A percentile compares a stretch with the other conserved stretches of the same genome.
These are phyloP conservation scores for Lactuca sativa DNA, from an alignment of 129 eudicot species.

Conservation along the genomic window DNA sequence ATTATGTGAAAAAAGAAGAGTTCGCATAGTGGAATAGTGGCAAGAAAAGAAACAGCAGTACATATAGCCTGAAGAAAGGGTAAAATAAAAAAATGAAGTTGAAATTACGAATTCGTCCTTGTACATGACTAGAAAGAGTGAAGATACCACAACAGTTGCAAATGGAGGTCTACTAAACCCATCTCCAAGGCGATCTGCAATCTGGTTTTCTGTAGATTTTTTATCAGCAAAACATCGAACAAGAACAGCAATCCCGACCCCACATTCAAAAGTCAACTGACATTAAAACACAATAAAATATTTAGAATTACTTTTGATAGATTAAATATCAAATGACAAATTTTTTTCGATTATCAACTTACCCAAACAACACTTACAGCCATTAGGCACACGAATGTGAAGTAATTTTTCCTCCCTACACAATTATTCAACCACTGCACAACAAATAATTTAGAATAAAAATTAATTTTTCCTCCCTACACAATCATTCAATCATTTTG, in stretches of 20 bases:
- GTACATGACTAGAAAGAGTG: not conserved
- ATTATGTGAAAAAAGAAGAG: constrained; percentile 96
- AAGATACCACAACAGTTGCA: constrained; percentile 85
- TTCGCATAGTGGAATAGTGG: constrained; percentile 88
- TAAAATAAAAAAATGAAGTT: constrained; percentile 8
- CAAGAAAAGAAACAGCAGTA: constrained; percentile 80
- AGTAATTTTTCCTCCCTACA: constrained; percentile 85
- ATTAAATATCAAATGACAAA: not conserved
- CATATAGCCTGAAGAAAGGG: constrained; percentile 66
- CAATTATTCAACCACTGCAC: constrained; percentile 98
- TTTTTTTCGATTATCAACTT: constrained; percentile 27
- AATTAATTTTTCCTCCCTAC: constrained; percentile 86
- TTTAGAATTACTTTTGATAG: not conserved
- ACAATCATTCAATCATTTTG: constrained; percentile 72
- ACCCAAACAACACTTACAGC: constrained; percentile 88
- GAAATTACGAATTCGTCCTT: not conserved
- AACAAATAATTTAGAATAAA: not conserved
- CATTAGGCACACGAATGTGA: constrained; percentile 81
- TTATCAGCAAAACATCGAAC: constrained; percentile 85
- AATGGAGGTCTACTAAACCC: constrained; percentile 91
- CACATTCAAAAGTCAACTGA: constrained; percentile 82
- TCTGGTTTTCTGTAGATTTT: constrained; percentile 62
- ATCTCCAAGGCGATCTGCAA: constrained; percentile 84
- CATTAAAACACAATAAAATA: constrained; percentile 13
- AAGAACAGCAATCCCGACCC: constrained; percentile 87